phyloP scores from a whole-genome alignment of 202 grass and related monocot species.

The Schoenoplectus triqueter region DNA sequence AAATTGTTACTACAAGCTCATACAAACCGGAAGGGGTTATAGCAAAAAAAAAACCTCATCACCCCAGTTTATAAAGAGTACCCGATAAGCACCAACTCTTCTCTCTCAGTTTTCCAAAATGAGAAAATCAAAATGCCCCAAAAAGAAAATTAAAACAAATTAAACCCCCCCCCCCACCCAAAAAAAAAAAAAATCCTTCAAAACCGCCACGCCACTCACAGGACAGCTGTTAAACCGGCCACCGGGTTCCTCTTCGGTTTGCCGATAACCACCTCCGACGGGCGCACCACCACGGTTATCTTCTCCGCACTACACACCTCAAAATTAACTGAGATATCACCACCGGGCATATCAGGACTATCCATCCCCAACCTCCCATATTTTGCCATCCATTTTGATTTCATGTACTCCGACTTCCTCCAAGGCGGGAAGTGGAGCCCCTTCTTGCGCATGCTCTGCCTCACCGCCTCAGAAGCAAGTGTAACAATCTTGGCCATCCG shows the following conservation, averaged over 20 bases:
- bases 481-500: conserved; percentile 72
- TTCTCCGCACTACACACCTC: conserved; percentile 51
- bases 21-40: conserved; percentile 23
- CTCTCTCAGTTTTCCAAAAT: conserved; percentile 36
- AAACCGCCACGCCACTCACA: conserved; percentile 63
- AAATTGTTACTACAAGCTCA: conserved; percentile 25
- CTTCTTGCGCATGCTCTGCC: conserved; percentile 83
- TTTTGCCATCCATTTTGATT: conserved; percentile 65
- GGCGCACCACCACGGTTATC: conserved; percentile 43
- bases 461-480: conserved; percentile 56
- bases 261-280: conserved; percentile 33
- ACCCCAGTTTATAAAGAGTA: conserved; percentile 12
- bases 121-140: conserved; percentile 38
- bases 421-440: conserved; percentile 81
- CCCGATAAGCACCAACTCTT: conserved; percentile 3
- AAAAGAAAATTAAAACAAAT: not conserved
- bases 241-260: conserved; percentile 61
- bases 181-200: conserved; percentile 18
- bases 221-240: conserved; percentile 73
- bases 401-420: conserved; percentile 77
- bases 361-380: conserved; percentile 40
- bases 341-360: not conserved
- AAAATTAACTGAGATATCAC: conserved; percentile 52
- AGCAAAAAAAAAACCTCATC: conserved; percentile 35
- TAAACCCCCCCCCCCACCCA: not conserved